phyloP scores from a whole-genome alignment of 1,284 basidiomycete species.

The Singerocomus inundabilis region DNA sequence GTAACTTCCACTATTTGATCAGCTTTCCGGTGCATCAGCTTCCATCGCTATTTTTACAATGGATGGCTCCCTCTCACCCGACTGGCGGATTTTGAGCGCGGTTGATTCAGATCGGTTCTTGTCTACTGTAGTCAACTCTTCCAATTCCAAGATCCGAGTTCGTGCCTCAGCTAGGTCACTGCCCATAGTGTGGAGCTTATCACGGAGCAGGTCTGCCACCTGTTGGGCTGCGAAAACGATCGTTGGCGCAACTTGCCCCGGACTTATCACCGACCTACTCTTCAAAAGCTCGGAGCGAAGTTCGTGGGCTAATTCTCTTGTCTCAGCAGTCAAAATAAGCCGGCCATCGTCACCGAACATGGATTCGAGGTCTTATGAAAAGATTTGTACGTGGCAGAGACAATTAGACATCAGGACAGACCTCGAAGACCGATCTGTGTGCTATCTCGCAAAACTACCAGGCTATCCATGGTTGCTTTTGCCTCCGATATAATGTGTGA shows the following conservation, averaged over 20 bases:
- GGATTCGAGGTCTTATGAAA: slow-evolving; percentile 31
- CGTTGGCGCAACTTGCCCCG: slow-evolving; percentile 25
- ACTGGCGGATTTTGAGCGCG: slow-evolving; percentile 23
- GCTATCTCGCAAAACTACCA: slow-evolving; percentile 21
- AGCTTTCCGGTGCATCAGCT: slow-evolving; percentile 24
- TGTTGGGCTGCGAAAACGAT: slow-evolving; percentile 42
- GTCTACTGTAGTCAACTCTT: slow-evolving; percentile 34
- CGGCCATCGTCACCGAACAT: slow-evolving; percentile 32
- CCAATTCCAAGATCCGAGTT: slow-evolving; percentile 40
- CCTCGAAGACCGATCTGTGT: slow-evolving; percentile 21
- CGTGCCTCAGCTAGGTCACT: slow-evolving; percentile 44
- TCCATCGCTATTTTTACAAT: slow-evolving; percentile 3
- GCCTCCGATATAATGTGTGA: slow-evolving; percentile 22
- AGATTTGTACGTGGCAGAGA: neutral
- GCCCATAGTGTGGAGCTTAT: slow-evolving; percentile 46
- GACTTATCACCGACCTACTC: slow-evolving; percentile 32
- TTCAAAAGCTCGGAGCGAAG: slow-evolving; percentile 37
- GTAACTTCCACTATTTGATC: slow-evolving; percentile 26
- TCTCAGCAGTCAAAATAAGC: slow-evolving; percentile 30
- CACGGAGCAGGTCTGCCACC: slow-evolving; percentile 51
- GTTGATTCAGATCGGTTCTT: slow-evolving; percentile 29
- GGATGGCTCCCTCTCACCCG: slow-evolving; percentile 27
- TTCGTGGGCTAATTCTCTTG: slow-evolving; percentile 38
- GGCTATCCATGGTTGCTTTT: slow-evolving; percentile 19
- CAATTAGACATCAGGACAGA: slow-evolving; percentile 12